Conservation (phyloP, 2,329 filamentous ascomycete species). For the Ceratocystiopsis minuta region DNA sequence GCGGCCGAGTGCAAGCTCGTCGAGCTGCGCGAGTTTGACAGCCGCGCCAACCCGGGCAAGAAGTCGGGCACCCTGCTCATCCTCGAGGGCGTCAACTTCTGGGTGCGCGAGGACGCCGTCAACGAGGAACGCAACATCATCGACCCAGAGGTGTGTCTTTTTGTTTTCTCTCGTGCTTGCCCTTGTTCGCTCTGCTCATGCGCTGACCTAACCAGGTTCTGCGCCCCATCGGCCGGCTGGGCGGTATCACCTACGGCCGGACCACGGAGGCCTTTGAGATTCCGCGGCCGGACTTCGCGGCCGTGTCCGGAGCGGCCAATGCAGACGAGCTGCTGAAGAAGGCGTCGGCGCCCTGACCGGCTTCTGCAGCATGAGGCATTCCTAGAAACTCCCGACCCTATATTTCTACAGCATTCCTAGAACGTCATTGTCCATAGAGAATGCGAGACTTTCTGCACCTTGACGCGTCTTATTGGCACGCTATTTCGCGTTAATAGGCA, state of each 20-base stretch:
- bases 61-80: conserved; percentile 59
- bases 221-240: conserved; percentile 58
- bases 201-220: conserved; percentile 33
- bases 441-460: too few relatives aligned
- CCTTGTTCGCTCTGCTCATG: conserved; percentile 3
- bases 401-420: too few relatives aligned
- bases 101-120: conserved; percentile 75
- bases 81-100: conserved; percentile 72
- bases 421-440: too few relatives aligned
- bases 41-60: conserved; percentile 48
- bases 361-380: too few relatives aligned
- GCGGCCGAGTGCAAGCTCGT: conserved; percentile 66
- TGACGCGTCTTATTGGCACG: too few relatives aligned
- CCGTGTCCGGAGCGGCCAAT: conserved; percentile 22
- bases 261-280: conserved; percentile 55
- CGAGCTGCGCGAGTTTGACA: conserved; percentile 61
- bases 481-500: too few relatives aligned
- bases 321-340: conserved; percentile 6
- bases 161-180: background rate
- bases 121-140: conserved; percentile 59
- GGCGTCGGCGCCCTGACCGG: conserved; percentile 1
- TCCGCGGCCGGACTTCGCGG: conserved; percentile 37
- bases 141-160: conserved; percentile 42
- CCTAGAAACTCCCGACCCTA: too few relatives aligned
- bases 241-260: conserved; percentile 72